phyloP scores from a whole-genome alignment of 2,329 filamentous ascomycete genomes.

The Lasiodiplodia hormozganensis region DNA sequence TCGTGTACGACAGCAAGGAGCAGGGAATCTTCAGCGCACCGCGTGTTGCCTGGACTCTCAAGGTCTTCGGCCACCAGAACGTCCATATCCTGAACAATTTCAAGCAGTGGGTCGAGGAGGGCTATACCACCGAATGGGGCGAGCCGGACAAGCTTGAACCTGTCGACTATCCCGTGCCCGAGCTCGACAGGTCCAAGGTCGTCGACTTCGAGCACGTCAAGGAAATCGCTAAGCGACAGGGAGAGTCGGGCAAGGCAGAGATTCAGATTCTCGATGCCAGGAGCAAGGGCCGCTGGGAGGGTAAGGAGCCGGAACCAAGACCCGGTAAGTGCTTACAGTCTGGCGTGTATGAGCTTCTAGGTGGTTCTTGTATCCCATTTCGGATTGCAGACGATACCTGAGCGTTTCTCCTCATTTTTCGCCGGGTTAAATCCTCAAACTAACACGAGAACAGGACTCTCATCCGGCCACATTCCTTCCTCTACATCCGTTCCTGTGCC shows the following conservation, averaged over 20 bases:
- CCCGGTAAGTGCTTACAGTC: slow-evolving; percentile 67
- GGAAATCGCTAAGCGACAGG: slow-evolving; percentile 75
- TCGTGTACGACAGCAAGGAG: slow-evolving; percentile 93
- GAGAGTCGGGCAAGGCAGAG: slow-evolving; percentile 82
- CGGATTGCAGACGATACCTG: background rate
- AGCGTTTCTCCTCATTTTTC: background rate
- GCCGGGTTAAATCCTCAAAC: background rate
- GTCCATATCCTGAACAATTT: slow-evolving; percentile 97
- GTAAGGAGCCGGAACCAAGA: slow-evolving; percentile 84
- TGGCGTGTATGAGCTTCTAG: background rate
- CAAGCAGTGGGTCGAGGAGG: slow-evolving; percentile 87
- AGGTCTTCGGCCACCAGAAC: slow-evolving; percentile 84
- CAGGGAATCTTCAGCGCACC: slow-evolving; percentile 94
- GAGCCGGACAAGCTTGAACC: slow-evolving; percentile 59
- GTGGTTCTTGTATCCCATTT: background rate
- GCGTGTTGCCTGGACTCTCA: slow-evolving; percentile 90
- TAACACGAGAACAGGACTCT: slow-evolving; percentile 56
- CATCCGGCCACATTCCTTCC: slow-evolving; percentile 90
- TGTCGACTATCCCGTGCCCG: slow-evolving; percentile 52
- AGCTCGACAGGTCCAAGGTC: slow-evolving; percentile 66
- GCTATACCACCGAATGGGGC: slow-evolving; percentile 82
- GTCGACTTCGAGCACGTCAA: slow-evolving; percentile 83
- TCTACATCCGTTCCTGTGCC: slow-evolving; percentile 83
- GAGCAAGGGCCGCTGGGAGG: slow-evolving; percentile 78
- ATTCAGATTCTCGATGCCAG: slow-evolving; percentile 91